These are phyloP conservation scores for Penicillium goetzii DNA, from an alignment of 495 filamentous ascomycete genomes.

Conservation along the genomic window DNA sequence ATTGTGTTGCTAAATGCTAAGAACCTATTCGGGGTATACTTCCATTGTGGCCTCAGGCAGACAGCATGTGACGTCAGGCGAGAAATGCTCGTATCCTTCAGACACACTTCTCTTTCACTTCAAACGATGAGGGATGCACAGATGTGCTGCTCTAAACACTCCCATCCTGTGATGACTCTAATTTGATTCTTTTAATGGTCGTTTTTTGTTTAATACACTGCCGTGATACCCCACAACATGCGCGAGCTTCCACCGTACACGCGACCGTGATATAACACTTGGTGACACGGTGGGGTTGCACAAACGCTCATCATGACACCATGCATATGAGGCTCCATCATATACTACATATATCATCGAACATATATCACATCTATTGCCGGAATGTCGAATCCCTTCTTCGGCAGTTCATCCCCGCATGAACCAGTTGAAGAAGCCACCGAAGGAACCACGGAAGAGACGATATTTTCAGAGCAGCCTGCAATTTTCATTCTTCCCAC, in stretches of 20 bases:
- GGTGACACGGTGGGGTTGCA: neutral
- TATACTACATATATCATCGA: neutral
- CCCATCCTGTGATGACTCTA: neutral
- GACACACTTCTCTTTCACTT: neutral
- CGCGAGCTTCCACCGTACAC: neutral
- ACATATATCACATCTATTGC: neutral
- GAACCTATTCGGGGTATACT: neutral
- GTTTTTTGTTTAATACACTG: neutral
- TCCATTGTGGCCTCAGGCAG: conserved; percentile 11
- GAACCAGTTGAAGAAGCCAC: conserved; percentile 2
- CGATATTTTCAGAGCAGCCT: conserved; percentile 47
- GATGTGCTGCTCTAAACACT: neutral
- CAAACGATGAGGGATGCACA: neutral
- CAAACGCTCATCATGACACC: neutral
- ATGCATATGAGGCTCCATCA: neutral
- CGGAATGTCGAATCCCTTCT: neutral
- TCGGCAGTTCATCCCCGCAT: conserved; percentile 10
- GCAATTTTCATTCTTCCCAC: conserved; percentile 74
- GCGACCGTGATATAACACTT: neutral
- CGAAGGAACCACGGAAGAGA: neutral
- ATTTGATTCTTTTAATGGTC: neutral
- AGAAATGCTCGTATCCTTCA: conserved; percentile 1
- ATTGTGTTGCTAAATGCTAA: neutral
- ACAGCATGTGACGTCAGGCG: conserved; percentile 16
- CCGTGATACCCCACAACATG: neutral